phyloP scores from a whole-genome alignment of 1,139 yeast species.

The Meyerozyma athensensis region DNA sequence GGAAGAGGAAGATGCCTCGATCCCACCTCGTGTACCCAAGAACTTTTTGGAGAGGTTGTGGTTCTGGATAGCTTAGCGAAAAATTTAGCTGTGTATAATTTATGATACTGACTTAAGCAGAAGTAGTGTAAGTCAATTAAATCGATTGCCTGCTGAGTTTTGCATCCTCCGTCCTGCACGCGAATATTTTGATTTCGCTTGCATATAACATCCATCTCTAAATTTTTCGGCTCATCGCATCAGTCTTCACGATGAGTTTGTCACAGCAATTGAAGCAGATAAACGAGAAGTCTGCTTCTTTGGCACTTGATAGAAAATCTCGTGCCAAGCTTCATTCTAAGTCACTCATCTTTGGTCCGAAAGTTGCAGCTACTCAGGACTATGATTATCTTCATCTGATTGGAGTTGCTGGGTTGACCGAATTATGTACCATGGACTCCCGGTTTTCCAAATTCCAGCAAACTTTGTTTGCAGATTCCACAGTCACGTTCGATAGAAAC shows the following conservation, averaged over 20 bases:
- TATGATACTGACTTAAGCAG: not conserved
- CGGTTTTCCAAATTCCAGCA: slow-evolving; percentile 65
- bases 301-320: slow-evolving; percentile 80
- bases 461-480: slow-evolving; percentile 76
- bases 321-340: slow-evolving; percentile 84
- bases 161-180: not conserved
- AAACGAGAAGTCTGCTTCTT: slow-evolving; percentile 60
- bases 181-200: not conserved
- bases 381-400: slow-evolving; percentile 73
- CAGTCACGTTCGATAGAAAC: slow-evolving; percentile 73
- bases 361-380: slow-evolving; percentile 90
- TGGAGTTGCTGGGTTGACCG: slow-evolving; percentile 73
- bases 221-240: slow-evolving; percentile 4
- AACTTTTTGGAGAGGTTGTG: slow-evolving; percentile 32
- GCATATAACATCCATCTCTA: slow-evolving; percentile 2
- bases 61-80: slow-evolving; percentile 28
- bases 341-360: slow-evolving; percentile 81
- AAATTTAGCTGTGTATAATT: not conserved
- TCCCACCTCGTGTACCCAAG: slow-evolving; percentile 28
- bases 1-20: slow-evolving; percentile 33
- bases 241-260: slow-evolving; percentile 46
- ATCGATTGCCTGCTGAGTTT: not conserved
- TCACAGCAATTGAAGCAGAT: slow-evolving; percentile 79
- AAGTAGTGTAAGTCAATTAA: not conserved
- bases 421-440: slow-evolving; percentile 65